Conservation (phyloP, 495 filamentous ascomycete genomes). For the Penicillium verhagenii region DNA sequence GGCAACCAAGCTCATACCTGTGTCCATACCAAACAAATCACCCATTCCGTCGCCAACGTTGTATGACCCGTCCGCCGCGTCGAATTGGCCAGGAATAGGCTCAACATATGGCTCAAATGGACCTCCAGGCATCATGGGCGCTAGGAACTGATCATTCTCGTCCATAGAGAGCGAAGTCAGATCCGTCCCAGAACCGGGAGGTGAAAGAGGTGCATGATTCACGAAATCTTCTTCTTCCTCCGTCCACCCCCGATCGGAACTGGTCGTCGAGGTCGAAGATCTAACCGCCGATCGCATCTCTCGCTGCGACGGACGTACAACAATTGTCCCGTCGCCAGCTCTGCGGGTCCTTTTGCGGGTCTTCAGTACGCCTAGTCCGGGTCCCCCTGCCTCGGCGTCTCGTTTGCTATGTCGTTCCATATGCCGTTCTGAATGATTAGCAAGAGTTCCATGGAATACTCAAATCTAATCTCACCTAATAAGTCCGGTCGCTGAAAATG, state of each 20-base stretch:
- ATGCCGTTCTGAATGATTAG: slow-evolving; percentile 49
- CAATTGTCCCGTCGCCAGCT: slow-evolving; percentile 54
- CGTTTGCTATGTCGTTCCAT: slow-evolving; percentile 59
- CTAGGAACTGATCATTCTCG: slow-evolving; percentile 32
- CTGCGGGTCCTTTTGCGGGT: slow-evolving; percentile 60
- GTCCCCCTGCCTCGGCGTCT: slow-evolving; percentile 59
- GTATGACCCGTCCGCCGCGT: slow-evolving; percentile 37
- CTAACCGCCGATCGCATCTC: slow-evolving; percentile 14
- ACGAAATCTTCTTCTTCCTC: slow-evolving; percentile 17
- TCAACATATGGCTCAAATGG: slow-evolving; percentile 39
- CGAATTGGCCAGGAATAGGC: slow-evolving; percentile 37
- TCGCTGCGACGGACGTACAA: slow-evolving; percentile 38
- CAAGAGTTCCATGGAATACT: neutral
- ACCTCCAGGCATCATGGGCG: slow-evolving; percentile 33
- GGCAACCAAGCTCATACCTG: slow-evolving; percentile 20
- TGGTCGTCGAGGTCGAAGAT: slow-evolving; percentile 9
- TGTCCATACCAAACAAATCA: slow-evolving; percentile 32
- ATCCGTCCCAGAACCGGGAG: slow-evolving; percentile 31
- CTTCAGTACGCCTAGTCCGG: slow-evolving; percentile 55
- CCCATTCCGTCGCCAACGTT: slow-evolving; percentile 22
- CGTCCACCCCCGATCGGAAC: slow-evolving; percentile 16
- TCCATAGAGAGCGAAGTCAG: slow-evolving; percentile 26
- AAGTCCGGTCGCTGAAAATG: slow-evolving; percentile 58
- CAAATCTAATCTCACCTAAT: slow-evolving; percentile 38
- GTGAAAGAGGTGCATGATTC: slow-evolving; percentile 28